Conservation (phyloP, 495 filamentous ascomycete genomes). For the Lophium mytilinum region DNA sequence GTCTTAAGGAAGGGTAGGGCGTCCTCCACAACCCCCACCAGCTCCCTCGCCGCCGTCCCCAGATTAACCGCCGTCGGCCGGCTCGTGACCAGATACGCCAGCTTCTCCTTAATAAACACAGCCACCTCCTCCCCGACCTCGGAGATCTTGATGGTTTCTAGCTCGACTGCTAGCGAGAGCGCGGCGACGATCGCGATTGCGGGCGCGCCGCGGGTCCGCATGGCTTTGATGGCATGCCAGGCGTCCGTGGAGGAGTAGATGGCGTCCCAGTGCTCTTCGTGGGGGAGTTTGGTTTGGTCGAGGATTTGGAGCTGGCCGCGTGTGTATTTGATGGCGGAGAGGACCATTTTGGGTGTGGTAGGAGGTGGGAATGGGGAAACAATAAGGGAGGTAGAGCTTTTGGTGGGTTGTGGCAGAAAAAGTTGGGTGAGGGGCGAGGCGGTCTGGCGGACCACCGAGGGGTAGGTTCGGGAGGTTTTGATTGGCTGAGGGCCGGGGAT, state of each 20-base stretch:
- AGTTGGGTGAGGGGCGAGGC: no score
- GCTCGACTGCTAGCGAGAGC: conserved; percentile 71
- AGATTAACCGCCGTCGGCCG: conserved; percentile 93
- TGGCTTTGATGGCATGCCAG: conserved; percentile 85
- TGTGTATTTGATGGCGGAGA: conserved; percentile 83
- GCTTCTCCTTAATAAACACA: conserved; percentile 58
- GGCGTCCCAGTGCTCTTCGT: conserved; percentile 68
- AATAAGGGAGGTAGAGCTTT: no score
- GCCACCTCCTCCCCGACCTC: conserved; percentile 49
- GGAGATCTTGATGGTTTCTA: conserved; percentile 39
- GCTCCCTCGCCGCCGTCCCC: conserved; percentile 74
- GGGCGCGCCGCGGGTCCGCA: conserved; percentile 89
- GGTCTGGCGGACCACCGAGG: no score
- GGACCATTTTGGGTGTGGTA: conserved; percentile 45
- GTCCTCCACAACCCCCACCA: conserved; percentile 48
- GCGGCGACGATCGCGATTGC: conserved; percentile 97
- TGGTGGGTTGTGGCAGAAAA: no score
- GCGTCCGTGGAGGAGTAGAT: conserved; percentile 71
- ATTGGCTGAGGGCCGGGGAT: no score
- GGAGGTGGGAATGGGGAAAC: no score
- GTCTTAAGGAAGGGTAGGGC: no score
- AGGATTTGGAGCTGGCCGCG: conserved; percentile 74
- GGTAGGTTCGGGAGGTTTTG: no score
- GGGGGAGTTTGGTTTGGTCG: conserved; percentile 86
- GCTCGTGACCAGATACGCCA: conserved; percentile 77